These are phyloP conservation scores for Globisporangium middletonii DNA, from an alignment of 352 stramenopile species.

Conservation along the genomic window DNA sequence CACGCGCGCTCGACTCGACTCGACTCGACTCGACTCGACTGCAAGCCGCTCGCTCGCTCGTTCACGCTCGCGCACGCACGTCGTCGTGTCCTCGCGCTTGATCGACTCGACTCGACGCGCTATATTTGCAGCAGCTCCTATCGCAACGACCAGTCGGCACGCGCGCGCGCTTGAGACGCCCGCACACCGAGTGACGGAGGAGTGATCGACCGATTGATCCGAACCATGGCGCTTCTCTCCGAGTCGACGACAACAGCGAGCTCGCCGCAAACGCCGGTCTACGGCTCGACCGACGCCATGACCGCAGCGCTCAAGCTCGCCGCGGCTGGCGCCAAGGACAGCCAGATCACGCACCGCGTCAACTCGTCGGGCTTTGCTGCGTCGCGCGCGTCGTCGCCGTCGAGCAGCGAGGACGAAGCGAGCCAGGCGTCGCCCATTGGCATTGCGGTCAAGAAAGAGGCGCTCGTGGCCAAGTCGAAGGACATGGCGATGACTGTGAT, in stretches of 20 bases:
- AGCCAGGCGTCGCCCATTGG: slow-evolving; percentile 14
- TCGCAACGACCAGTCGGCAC: not conserved
- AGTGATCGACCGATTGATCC: not conserved
- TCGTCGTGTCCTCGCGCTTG: too few species aligned
- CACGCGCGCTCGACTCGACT: not conserved
- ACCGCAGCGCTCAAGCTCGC: not conserved
- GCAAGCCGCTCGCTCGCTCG: not conserved
- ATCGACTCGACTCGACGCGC: too few species aligned
- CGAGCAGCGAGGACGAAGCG: slow-evolving; percentile 31
- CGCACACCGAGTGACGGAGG: not conserved
- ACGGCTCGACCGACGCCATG: slow-evolving; percentile 6
- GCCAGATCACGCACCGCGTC: slow-evolving; percentile 15
- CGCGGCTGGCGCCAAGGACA: slow-evolving; percentile 3
- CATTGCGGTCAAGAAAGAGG: slow-evolving; percentile 12
- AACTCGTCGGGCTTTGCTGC: slow-evolving; percentile 19
- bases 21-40: too few species aligned
- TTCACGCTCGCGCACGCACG: too few species aligned
- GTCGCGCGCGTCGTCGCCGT: slow-evolving; percentile 29
- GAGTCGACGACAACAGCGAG: slow-evolving; percentile 1
- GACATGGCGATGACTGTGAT: slow-evolving; percentile 34
- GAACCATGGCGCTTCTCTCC: slow-evolving; percentile 10
- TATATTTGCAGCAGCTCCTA: too few species aligned
- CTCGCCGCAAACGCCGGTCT: slow-evolving; percentile 1
- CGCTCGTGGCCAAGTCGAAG: slow-evolving; percentile 21
- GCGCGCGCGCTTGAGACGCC: not conserved